A percentile compares a stretch with the other conserved stretches of the same genome.
phyloP scores from a whole-genome alignment of 164 flowering plant species.

The Tinospora cordifolia region DNA sequence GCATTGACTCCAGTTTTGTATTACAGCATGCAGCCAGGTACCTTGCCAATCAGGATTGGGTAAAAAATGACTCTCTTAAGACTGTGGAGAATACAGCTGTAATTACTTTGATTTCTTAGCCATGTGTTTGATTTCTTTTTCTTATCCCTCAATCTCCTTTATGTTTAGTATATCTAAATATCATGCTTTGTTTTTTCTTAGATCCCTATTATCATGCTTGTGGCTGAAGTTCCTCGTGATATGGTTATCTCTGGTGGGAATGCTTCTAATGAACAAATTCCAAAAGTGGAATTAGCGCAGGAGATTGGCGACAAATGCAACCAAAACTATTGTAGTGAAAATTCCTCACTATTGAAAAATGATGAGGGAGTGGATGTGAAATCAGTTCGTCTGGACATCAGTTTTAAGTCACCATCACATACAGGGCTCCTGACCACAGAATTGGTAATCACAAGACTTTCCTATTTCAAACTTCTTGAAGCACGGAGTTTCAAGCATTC shows the following conservation, averaged over 20 bases:
- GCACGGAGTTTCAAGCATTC: too few relatives aligned
- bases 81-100: constrained; percentile 98
- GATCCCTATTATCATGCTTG: constrained; percentile 97
- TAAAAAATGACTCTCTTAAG: constrained; percentile 84
- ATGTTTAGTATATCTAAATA: constrained; percentile 2
- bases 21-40: constrained; percentile 97
- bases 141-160: constrained; percentile 1
- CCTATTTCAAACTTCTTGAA: too few relatives aligned
- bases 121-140: not conserved
- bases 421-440: constrained; percentile 92
- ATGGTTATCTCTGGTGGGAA: constrained; percentile 31
- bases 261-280: constrained; percentile 32
- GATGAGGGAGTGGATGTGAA: constrained; percentile 31
- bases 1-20: constrained; percentile 2
- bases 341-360: constrained; percentile 24
- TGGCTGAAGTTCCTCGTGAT: constrained; percentile 84
- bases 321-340: constrained; percentile 28
- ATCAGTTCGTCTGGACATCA: constrained; percentile 84
- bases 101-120: constrained; percentile 20
- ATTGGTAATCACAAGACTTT: constrained; percentile 44
- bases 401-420: constrained; percentile 92
- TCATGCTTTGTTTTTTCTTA: constrained; percentile 15
- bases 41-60: constrained; percentile 99
- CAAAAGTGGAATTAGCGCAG: constrained; percentile 31
- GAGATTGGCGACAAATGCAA: constrained; percentile 29